Evolutionary conservation across 148 eudicot species (phyloP).

Genomic region (Rhododendron simsii): DNA sequence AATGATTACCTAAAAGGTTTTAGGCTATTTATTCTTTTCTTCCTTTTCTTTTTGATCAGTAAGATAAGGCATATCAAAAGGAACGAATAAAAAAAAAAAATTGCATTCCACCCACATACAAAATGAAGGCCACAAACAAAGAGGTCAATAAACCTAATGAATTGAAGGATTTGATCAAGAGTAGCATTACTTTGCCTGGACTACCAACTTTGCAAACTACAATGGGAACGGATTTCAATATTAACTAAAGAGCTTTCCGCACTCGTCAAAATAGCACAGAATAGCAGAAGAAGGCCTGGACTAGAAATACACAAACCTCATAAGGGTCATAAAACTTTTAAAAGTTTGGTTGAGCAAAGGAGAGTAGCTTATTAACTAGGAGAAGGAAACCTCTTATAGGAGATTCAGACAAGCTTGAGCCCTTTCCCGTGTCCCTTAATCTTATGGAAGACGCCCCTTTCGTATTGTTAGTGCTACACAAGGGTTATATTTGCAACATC

Average conservation of each 20-base stretch:
- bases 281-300: neutral
- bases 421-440: neutral
- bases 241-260: neutral
- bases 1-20: too few relatives aligned
- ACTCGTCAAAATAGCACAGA: neutral
- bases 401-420: neutral
- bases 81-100: too few relatives aligned
- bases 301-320: neutral
- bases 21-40: too few relatives aligned
- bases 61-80: too few relatives aligned
- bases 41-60: neutral
- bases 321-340: neutral
- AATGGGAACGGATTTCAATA: neutral
- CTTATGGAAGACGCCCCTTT: too few relatives aligned
- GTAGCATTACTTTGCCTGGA: neutral
- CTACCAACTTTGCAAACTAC: neutral
- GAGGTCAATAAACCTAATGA: neutral
- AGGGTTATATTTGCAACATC: too few relatives aligned
- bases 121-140: neutral
- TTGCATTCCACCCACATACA: neutral
- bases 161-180: neutral
- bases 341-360: neutral
- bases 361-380: neutral
- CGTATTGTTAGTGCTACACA: too few relatives aligned
- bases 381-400: neutral